Evolutionary conservation across 306 rosid genomes (phyloP).

Genomic region (Styphnolobium japonicum): DNA sequence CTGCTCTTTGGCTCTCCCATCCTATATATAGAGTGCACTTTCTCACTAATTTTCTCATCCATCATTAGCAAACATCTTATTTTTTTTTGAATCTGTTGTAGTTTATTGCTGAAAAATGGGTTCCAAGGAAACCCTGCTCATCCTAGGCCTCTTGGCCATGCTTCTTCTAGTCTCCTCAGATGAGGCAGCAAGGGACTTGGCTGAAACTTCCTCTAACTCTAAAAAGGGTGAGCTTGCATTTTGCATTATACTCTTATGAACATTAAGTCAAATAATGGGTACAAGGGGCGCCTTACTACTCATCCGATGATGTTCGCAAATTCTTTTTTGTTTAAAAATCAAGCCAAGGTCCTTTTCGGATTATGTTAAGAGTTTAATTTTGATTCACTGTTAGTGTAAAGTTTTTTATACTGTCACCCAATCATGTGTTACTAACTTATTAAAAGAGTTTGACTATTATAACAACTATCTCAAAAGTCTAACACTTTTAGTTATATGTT

Average conservation of each 20-base stretch:
- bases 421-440: no score
- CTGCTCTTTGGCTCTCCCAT: no score
- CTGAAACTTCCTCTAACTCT: constrained; percentile 4
- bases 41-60: background rate
- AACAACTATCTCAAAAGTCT: no score
- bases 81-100: background rate
- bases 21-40: constrained; percentile 23
- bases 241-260: background rate
- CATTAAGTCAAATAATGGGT: background rate
- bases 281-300: background rate
- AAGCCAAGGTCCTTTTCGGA: no score
- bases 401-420: no score
- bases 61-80: background rate
- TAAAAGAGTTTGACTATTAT: no score
- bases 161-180: constrained; percentile 20
- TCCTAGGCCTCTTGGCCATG: constrained; percentile 41
- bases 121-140: constrained; percentile 30
- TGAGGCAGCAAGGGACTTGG: constrained; percentile 33
- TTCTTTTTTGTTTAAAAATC: no score
- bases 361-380: no score
- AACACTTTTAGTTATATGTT: no score
- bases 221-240: constrained; percentile 17
- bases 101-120: constrained; percentile 26
- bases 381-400: no score
- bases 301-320: no score